phyloP scores from a whole-genome alignment of 2,329 filamentous ascomycete species.

The Fusarium sp. region DNA sequence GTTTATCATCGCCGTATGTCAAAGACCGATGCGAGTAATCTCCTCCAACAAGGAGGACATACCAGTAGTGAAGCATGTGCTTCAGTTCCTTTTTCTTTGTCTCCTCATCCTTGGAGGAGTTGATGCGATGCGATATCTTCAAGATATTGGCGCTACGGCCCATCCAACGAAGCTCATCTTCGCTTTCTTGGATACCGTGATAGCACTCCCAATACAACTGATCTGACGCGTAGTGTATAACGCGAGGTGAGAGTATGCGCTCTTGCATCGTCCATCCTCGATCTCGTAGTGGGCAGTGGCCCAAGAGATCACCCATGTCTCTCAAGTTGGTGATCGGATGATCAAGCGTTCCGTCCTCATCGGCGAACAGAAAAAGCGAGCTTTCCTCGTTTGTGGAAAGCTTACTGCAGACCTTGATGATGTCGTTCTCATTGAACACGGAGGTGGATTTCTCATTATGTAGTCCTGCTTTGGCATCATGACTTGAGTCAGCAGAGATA shows the following conservation, averaged over 20 bases:
- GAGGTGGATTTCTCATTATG: neutral
- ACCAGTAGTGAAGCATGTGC: slow-evolving; percentile 9
- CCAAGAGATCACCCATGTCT: slow-evolving; percentile 3
- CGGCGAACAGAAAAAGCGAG: neutral
- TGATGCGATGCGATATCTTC: neutral
- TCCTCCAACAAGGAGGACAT: slow-evolving; percentile 2
- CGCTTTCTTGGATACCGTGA: neutral
- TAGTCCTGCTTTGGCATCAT: neutral
- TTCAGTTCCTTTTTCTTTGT: neutral
- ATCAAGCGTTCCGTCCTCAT: neutral
- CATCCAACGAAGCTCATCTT: neutral
- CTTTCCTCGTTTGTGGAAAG: neutral
- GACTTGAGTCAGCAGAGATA: neutral
- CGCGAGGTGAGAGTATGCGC: neutral
- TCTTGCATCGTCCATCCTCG: slow-evolving; percentile 19
- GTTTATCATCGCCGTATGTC: slow-evolving; percentile 5
- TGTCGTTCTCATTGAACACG: neutral
- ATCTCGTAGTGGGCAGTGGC: neutral
- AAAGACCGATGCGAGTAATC: slow-evolving; percentile 5
- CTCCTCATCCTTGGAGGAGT: neutral
- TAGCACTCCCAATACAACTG: slow-evolving; percentile 21
- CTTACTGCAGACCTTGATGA: neutral
- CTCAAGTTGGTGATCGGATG: neutral
- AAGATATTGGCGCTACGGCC: neutral
- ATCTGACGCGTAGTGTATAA: slow-evolving; percentile 12